These are phyloP conservation scores for Protea cynaroides DNA, from an alignment of 164 flowering plant species.

Conservation along the genomic window DNA sequence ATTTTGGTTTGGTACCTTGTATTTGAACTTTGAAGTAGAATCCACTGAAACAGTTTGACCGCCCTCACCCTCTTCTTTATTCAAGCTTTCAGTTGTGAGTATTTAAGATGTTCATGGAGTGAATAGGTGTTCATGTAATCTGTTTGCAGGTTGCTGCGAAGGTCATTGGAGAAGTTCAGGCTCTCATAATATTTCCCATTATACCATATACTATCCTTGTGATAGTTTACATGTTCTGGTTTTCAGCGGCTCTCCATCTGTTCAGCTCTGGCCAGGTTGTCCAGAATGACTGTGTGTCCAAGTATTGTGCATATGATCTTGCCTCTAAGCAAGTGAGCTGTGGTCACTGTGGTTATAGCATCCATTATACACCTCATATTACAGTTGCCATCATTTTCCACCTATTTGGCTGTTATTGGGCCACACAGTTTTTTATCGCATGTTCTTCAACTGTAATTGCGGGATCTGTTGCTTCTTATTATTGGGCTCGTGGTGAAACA, in stretches of 20 bases:
- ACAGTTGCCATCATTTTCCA: conserved; percentile 79
- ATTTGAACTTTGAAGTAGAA: too few relatives aligned
- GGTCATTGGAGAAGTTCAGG: conserved; percentile 94
- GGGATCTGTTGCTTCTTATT: conserved; percentile 95
- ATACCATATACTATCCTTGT: conserved; percentile 73
- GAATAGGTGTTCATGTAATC: conserved; percentile 2
- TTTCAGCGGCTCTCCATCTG: conserved; percentile 78
- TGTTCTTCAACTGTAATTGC: conserved; percentile 96
- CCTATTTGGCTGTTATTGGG: conserved; percentile 92
- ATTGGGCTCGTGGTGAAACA: conserved; percentile 90
- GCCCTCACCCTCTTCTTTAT: not conserved
- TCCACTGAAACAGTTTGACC: not conserved
- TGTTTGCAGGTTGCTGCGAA: conserved; percentile 89
- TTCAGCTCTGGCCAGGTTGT: conserved; percentile 80
- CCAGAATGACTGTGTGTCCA: conserved; percentile 63
- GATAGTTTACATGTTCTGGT: conserved; percentile 87
- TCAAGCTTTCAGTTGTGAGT: not conserved
- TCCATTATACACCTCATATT: conserved; percentile 82
- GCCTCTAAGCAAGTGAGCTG: conserved; percentile 50
- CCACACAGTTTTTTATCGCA: conserved; percentile 79
- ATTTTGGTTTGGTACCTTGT: too few relatives aligned
- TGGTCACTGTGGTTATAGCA: conserved; percentile 87
- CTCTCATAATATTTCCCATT: conserved; percentile 80
- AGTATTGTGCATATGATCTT: conserved; percentile 91
- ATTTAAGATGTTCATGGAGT: not conserved